Percentiles rank a stretch among this genome's conserved stretches.
Conservation (phyloP, 2,329 filamentous ascomycete species). For the Lasiodiplodia sp. region DNA sequence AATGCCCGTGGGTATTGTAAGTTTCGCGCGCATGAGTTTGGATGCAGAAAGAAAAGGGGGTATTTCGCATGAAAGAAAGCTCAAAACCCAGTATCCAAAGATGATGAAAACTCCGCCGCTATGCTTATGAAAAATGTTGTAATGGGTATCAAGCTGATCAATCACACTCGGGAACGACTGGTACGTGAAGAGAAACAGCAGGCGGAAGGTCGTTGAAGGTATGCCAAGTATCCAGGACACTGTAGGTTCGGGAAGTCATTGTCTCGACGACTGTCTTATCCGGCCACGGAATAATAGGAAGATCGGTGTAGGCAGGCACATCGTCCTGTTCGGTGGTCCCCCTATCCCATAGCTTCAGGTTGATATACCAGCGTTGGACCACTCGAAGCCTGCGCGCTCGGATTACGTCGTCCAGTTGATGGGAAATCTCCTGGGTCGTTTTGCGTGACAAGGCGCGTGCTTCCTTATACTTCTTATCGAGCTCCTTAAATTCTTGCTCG, state of each 20-base stretch:
- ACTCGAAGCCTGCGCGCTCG: conserved; percentile 17
- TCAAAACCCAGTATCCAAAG: conserved; percentile 15
- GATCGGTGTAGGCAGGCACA: conserved; percentile 8
- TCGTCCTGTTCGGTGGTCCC: conserved; percentile 7
- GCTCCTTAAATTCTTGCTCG: conserved; percentile 9
- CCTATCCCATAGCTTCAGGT: conserved; percentile 26
- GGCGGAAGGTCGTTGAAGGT: conserved; percentile 28
- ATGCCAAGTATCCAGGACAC: conserved; percentile 26
- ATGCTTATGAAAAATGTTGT: conserved; percentile 26
- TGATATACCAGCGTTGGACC: conserved; percentile 25
- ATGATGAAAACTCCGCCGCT: conserved; percentile 28
- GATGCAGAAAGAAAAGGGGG: conserved; percentile 22
- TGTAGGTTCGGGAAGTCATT: conserved; percentile 16
- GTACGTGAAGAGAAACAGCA: conserved; percentile 24
- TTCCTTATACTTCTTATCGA: conserved; percentile 9
- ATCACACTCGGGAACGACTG: conserved; percentile 2
- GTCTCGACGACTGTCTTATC: conserved; percentile 14
- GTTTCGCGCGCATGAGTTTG: not conserved
- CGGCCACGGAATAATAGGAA: conserved; percentile 22
- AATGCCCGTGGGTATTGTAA: conserved; percentile 16
- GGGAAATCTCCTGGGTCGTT: not conserved
- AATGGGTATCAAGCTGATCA: conserved; percentile 24
- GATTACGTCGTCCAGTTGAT: conserved; percentile 16
- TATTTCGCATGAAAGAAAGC: conserved; percentile 27
- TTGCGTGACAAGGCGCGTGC: conserved; percentile 1